Conservation (phyloP, 2,329 filamentous ascomycete species). For the Botrytis elliptica region DNA sequence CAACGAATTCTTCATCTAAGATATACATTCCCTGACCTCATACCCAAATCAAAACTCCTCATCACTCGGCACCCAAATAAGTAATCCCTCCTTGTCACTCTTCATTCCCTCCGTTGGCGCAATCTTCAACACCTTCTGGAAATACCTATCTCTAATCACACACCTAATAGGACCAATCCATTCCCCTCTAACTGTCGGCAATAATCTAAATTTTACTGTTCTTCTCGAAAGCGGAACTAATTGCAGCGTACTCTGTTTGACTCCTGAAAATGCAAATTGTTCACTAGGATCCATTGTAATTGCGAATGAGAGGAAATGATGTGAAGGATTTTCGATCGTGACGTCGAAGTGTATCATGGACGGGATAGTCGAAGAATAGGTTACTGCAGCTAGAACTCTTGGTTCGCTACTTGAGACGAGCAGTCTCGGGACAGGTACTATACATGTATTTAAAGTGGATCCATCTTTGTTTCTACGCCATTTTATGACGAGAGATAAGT, state of each 20-base stretch:
- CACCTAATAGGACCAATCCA: slow-evolving; percentile 70
- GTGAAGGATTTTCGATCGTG: slow-evolving; percentile 89
- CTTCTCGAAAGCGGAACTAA: slow-evolving; percentile 79
- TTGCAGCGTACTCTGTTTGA: slow-evolving; percentile 77
- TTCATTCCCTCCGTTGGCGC: slow-evolving; percentile 74
- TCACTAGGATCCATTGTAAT: slow-evolving; percentile 89
- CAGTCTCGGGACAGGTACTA: slow-evolving; percentile 75
- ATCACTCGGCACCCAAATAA: slow-evolving; percentile 58
- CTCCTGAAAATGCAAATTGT: slow-evolving; percentile 87
- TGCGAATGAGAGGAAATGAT: slow-evolving; percentile 92
- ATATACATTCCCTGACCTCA: neutral
- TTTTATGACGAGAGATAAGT: slow-evolving; percentile 70
- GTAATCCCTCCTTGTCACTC: slow-evolving; percentile 60
- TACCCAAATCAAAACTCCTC: slow-evolving; percentile 19
- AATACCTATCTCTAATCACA: slow-evolving; percentile 84
- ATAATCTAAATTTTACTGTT: slow-evolving; percentile 68
- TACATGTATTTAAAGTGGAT: slow-evolving; percentile 56
- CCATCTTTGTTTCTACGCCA: slow-evolving; percentile 62
- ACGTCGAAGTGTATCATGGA: slow-evolving; percentile 52
- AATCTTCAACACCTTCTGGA: slow-evolving; percentile 83
- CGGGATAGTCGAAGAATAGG: slow-evolving; percentile 43
- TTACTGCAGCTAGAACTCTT: slow-evolving; percentile 63
- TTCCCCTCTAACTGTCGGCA: slow-evolving; percentile 62
- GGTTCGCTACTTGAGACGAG: slow-evolving; percentile 81
- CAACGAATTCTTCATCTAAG: neutral